A percentile compares a stretch with the other conserved stretches of the same genome.
Evolutionary conservation across 2,329 filamentous ascomycete genomes (phyloP).

Genomic region (Aspergillus tamarii): DNA sequence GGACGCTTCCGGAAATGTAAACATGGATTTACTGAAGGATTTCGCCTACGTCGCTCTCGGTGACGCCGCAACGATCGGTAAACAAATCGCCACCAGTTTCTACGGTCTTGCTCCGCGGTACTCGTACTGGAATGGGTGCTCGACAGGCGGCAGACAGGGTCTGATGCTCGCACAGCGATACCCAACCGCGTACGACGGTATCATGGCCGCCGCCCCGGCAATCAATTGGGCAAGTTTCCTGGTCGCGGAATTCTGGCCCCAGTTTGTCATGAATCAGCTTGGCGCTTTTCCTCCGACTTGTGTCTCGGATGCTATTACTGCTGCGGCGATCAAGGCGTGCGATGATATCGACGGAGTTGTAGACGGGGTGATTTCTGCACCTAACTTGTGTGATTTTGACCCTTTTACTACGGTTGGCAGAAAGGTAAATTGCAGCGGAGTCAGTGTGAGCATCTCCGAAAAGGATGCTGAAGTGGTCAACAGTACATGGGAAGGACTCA

Average conservation of each 20-base stretch:
- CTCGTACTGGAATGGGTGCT: constrained; percentile 52
- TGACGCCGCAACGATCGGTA: constrained; percentile 38
- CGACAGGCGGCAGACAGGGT: constrained; percentile 50
- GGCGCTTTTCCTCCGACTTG: constrained; percentile 27
- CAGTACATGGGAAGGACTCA: constrained; percentile 36
- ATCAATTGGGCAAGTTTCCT: constrained; percentile 14
- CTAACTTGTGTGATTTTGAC: constrained; percentile 27
- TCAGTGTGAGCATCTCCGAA: constrained; percentile 27
- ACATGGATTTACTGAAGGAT: constrained; percentile 36
- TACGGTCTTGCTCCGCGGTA: constrained; percentile 37
- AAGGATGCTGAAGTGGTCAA: constrained; percentile 34
- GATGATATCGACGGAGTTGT: constrained; percentile 41
- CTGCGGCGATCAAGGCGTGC: constrained; percentile 39
- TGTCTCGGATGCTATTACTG: constrained; percentile 40
- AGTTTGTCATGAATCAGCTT: constrained; percentile 27
- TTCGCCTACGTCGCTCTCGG: constrained; percentile 37
- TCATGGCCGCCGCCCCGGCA: constrained; percentile 48
- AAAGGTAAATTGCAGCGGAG: constrained; percentile 22
- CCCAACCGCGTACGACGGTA: constrained; percentile 51
- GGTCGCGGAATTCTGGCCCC: constrained; percentile 27
- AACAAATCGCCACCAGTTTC: constrained; percentile 29
- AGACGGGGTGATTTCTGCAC: constrained; percentile 31
- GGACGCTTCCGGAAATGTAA: constrained; percentile 33
- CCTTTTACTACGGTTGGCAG: constrained; percentile 24
- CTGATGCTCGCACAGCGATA: constrained; percentile 47